Conservation (phyloP, 2,329 filamentous ascomycete species). For the Ceratocystiopsis brevicomis region DNA sequence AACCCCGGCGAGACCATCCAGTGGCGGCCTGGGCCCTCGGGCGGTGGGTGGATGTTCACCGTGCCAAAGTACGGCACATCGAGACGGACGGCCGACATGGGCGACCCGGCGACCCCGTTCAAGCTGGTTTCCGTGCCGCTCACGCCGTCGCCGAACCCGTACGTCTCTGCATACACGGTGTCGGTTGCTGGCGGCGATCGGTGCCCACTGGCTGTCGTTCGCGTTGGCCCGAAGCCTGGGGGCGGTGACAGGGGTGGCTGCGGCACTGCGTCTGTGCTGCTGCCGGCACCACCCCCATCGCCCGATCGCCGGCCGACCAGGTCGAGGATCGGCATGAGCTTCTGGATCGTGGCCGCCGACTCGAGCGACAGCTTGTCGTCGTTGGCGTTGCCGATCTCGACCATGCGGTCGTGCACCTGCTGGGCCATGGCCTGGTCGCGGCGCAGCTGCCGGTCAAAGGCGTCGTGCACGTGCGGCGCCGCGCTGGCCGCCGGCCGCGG, state of each 20-base stretch:
- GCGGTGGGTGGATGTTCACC: slow-evolving; percentile 21
- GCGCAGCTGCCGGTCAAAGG: slow-evolving; percentile 11
- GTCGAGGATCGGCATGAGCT: slow-evolving; percentile 24
- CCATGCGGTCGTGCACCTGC: slow-evolving; percentile 19
- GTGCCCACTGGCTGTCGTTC: no score
- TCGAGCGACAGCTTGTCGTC: slow-evolving; percentile 24
- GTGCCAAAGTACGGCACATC: slow-evolving; percentile 28
- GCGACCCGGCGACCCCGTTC: not conserved
- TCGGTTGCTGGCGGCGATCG: not conserved
- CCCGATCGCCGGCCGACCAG: slow-evolving; percentile 6
- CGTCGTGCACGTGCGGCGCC: slow-evolving; percentile 1
- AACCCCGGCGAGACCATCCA: no score
- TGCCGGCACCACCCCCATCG: not conserved
- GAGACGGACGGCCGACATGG: slow-evolving; percentile 15
- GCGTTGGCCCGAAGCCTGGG: no score
- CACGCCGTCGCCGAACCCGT: no score
- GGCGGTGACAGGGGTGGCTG: not conserved
- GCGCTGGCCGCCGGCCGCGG: slow-evolving; percentile 6
- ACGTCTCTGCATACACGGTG: not conserved
- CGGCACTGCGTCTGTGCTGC: not conserved
- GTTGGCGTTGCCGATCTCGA: slow-evolving; percentile 19
- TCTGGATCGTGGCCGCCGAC: slow-evolving; percentile 23
- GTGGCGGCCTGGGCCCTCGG: no score
- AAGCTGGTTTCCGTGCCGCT: not conserved
- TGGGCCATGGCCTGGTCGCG: slow-evolving; percentile 21